These are phyloP conservation scores for Coemansia sp. DNA, from an alignment of 192 early-diverging fungal genomes.

Conservation along the genomic window DNA sequence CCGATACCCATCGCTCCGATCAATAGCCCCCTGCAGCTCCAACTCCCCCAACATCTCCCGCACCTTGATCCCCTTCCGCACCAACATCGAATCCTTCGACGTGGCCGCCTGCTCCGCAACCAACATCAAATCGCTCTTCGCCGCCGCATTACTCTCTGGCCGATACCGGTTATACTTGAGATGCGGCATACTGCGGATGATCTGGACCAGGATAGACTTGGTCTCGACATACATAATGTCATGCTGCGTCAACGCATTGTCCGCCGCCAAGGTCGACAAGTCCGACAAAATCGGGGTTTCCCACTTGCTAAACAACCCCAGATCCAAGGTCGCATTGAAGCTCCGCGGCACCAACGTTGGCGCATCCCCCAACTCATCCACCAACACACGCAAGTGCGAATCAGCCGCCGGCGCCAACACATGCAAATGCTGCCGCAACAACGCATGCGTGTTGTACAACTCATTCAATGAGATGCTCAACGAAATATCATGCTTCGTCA, in stretches of 20 bases:
- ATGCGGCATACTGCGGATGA: slow-evolving; percentile 81
- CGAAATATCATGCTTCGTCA: slow-evolving; percentile 87
- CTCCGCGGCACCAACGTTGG: slow-evolving; percentile 42
- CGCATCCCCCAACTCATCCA: slow-evolving; percentile 73
- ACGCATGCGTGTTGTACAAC: slow-evolving; percentile 85
- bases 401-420: slow-evolving; percentile 73
- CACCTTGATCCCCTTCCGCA: slow-evolving; percentile 93
- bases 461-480: slow-evolving; percentile 91
- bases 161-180: slow-evolving; percentile 49
- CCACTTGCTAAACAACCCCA: slow-evolving; percentile 42
- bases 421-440: slow-evolving; percentile 78
- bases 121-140: slow-evolving; percentile 52
- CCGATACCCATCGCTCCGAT: slow-evolving; percentile 65
- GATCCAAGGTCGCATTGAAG: slow-evolving; percentile 43
- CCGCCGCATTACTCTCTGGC: slow-evolving; percentile 43
- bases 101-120: slow-evolving; percentile 82
- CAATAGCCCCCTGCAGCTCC: slow-evolving; percentile 69
- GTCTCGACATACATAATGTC: slow-evolving; percentile 96
- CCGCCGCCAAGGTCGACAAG: slow-evolving; percentile 74
- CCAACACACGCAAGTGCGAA: slow-evolving; percentile 69
- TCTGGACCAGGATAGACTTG: slow-evolving; percentile 88
- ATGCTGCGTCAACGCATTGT: slow-evolving; percentile 85
- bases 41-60: slow-evolving; percentile 89
- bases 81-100: slow-evolving; percentile 77
- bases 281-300: slow-evolving; percentile 52